These are phyloP conservation scores for Blechomonas ayalai DNA, from an alignment of 208 protist genomes.

Conservation along the genomic window DNA sequence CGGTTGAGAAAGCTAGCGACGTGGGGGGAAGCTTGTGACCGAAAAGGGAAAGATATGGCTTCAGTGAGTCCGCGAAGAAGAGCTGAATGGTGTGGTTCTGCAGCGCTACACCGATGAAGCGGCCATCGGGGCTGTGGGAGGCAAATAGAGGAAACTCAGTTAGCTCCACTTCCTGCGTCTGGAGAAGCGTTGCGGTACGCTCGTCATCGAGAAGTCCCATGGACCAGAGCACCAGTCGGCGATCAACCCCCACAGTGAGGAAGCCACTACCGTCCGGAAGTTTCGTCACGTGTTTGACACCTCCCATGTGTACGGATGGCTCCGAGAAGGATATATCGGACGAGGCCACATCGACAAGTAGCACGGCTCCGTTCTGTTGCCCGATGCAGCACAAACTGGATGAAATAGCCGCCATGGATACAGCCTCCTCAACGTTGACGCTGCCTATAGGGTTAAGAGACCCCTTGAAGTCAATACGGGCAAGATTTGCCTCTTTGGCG, in stretches of 20 bases:
- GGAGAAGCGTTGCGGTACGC: constrained; percentile 34
- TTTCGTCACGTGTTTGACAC: constrained; percentile 50
- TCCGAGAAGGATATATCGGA: constrained; percentile 78
- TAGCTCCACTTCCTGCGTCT: constrained; percentile 88
- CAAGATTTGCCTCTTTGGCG: constrained; percentile 59
- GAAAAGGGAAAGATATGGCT: constrained; percentile 98
- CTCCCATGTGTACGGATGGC: constrained; percentile 77
- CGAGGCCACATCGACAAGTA: constrained; percentile 59
- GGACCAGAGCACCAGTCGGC: constrained; percentile 77
- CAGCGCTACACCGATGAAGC: constrained; percentile 91
- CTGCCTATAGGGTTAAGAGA: constrained; percentile 39
- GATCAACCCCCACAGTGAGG: constrained; percentile 68
- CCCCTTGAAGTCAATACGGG: constrained; percentile 38
- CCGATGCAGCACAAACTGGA: constrained; percentile 69
- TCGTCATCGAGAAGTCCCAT: constrained; percentile 41
- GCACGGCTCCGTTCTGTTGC: constrained; percentile 54
- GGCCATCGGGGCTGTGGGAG: constrained; percentile 67
- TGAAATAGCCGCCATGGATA: constrained; percentile 55
- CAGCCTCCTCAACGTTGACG: constrained; percentile 42
- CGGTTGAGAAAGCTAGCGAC: constrained; percentile 87
- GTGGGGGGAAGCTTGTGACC: constrained; percentile 98
- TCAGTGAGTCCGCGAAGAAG: constrained; percentile 95
- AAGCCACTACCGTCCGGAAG: constrained; percentile 60
- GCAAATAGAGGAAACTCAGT: constrained; percentile 91
- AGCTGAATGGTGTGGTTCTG: constrained; percentile 98